Evolutionary conservation across 2,329 filamentous ascomycete species (phyloP), one percentile per base, ranked within the genome.

Genomic region (Proliferodiscus dingleyae): DNA sequence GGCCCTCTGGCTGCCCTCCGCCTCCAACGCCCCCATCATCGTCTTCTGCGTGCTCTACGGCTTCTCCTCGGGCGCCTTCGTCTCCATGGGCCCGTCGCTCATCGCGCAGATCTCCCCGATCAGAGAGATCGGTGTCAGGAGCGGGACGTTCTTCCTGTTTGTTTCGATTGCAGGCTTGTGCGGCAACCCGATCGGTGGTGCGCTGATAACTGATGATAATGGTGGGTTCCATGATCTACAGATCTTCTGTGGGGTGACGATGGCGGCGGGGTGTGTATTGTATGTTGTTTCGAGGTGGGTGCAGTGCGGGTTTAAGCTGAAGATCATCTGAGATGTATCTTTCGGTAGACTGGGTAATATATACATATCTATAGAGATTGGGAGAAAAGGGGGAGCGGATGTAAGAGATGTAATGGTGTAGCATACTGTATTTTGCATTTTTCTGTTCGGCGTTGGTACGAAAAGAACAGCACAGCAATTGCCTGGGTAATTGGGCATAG

Each of bases 31-130:
- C 0, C 73, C 77, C 1, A 77, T 83, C 47, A 73, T 87, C 40
- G 70, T 80, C 28, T 88, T 86, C 61, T 73, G 76, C 10, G 70
- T 75, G n/a, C 64, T 87, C 5, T 89, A 85, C 54, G 85, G 84
- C 15, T 86, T 88, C 61, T 74, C 74, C 11, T 82, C 78, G 0
- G 85, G 85, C 10, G 77, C 78, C 2, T 85, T 81, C 55, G 76
- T 85, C 28, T 77, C 77, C 0, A 67, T 88, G 15, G 70, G 71
- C 0, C 81, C 85, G 0, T 74, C 82, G 0, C 68, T 85, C 11
- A 69, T 89, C 18, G 83, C 82, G 1, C 83, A 89, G 57, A 84
- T 89, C 50, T 81, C 78, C 1, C 81, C 86, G 37, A 75, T 87
- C 29, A 71, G 77, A 16, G 74, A 87, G 61, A 81, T 89, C 26